Percentiles rank a stretch among this genome's conserved stretches.
These are phyloP conservation scores for Dacryopinax primogenitus DNA, from an alignment of 768 basidiomycete genomes.

Conservation along the genomic window DNA sequence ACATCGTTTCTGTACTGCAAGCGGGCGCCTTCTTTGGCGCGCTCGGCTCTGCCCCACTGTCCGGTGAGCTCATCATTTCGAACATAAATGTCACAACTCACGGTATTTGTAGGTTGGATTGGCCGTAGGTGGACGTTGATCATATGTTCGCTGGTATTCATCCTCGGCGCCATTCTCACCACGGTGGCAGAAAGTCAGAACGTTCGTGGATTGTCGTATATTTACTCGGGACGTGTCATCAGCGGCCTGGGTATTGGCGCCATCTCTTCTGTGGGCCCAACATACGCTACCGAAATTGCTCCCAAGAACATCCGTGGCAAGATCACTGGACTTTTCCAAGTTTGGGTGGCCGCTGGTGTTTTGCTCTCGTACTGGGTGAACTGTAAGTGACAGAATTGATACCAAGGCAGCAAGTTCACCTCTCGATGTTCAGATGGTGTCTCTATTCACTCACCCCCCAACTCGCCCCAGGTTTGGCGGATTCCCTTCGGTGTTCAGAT, in stretches of 20 bases:
- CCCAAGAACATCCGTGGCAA: constrained; percentile 81
- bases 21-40: constrained; percentile 64
- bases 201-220: constrained; percentile 45
- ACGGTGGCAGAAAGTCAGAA: constrained; percentile 45
- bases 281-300: constrained; percentile 75
- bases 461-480: constrained; percentile 17
- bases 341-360: constrained; percentile 74
- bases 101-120: constrained; percentile 31
- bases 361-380: constrained; percentile 79
- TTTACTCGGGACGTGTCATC: constrained; percentile 70
- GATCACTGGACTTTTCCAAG: constrained; percentile 76
- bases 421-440: constrained; percentile 14
- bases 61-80: constrained; percentile 15
- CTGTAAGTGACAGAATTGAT: constrained; percentile 34
- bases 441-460: constrained; percentile 12
- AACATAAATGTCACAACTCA: background rate
- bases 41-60: background rate
- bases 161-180: constrained; percentile 59
- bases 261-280: constrained; percentile 66
- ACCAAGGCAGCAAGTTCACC: background rate
- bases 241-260: constrained; percentile 71
- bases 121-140: constrained; percentile 57
- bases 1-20: constrained; percentile 70
- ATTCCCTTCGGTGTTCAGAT: constrained; percentile 27
- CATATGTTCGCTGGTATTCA: constrained; percentile 48